Evolutionary conservation across 306 rosid species (phyloP).

Genomic region (Casuarina equisetifolia): DNA sequence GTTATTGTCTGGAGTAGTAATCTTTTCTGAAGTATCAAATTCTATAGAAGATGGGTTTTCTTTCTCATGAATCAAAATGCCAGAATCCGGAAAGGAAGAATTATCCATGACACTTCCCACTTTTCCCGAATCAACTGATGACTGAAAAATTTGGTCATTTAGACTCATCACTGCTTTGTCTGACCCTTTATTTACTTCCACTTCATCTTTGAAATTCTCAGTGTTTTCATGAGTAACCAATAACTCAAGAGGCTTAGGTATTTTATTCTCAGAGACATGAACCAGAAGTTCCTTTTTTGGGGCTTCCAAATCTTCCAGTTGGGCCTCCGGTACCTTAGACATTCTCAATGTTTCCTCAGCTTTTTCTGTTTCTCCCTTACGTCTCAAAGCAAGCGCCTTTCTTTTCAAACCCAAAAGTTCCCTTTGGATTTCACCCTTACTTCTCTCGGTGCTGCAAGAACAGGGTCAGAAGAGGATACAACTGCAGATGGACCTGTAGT

Average conservation of each 20-base stretch:
- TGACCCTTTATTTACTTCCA: conserved; percentile 26
- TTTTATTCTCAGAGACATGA: conserved; percentile 35
- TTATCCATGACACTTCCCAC: conserved; percentile 8
- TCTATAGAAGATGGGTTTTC: conserved; percentile 30
- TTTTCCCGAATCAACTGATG: conserved; percentile 25
- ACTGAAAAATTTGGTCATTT: conserved; percentile 19
- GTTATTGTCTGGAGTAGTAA: conserved; percentile 26
- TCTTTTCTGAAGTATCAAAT: conserved; percentile 35
- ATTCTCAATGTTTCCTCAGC: conserved; percentile 66
- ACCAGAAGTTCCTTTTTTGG: conserved; percentile 34
- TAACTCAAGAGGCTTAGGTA: conserved; percentile 31
- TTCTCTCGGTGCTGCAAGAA: conserved; percentile 52
- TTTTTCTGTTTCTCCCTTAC: conserved; percentile 73
- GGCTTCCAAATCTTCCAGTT: conserved; percentile 56
- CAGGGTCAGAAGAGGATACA: conserved; percentile 41
- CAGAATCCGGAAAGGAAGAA: conserved; percentile 8
- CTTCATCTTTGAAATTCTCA: conserved; percentile 30
- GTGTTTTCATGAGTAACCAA: conserved; percentile 30
- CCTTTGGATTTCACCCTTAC: conserved; percentile 76
- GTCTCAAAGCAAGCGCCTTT: conserved; percentile 68
- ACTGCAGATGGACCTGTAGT: conserved; percentile 22
- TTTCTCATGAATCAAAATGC: conserved; percentile 29
- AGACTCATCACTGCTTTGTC: conserved; percentile 29
- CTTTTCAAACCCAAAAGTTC: conserved; percentile 84
- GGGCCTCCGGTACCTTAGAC: conserved; percentile 65